Evolutionary conservation across 2,329 filamentous ascomycete genomes (phyloP).

Genomic region (Ceratocystis smalleyi): DNA sequence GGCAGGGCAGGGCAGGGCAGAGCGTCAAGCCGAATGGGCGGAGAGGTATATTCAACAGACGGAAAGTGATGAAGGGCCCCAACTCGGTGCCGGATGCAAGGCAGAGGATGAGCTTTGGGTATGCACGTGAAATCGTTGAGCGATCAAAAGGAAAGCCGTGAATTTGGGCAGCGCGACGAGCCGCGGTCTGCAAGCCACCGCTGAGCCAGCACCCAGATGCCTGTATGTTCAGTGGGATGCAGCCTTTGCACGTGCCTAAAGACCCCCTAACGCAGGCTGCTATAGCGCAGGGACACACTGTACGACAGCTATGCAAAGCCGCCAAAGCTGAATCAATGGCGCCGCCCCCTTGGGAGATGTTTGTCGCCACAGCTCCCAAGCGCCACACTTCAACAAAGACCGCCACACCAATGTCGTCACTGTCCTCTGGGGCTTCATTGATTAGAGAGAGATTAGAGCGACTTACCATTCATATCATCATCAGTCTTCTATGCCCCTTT

Average conservation of each 20-base stretch:
- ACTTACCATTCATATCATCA: background rate
- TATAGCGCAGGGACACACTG: background rate
- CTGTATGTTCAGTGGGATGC: too few relatives aligned
- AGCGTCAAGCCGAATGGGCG: background rate
- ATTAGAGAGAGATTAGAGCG: too few relatives aligned
- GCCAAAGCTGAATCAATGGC: too few relatives aligned
- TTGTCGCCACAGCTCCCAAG: background rate
- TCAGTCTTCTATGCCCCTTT: background rate
- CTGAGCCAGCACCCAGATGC: background rate
- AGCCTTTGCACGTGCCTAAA: too few relatives aligned
- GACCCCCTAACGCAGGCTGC: background rate
- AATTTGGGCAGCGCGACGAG: background rate
- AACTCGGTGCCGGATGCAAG: background rate
- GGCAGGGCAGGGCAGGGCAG: background rate
- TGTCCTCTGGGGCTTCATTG: too few relatives aligned
- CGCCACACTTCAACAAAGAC: background rate
- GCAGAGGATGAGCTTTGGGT: background rate
- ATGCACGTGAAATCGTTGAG: slow-evolving; percentile 4
- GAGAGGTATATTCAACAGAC: background rate
- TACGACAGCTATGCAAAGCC: too few relatives aligned
- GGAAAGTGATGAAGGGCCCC: background rate
- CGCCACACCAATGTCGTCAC: slow-evolving; percentile 9
- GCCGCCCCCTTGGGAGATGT: background rate
- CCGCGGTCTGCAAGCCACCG: background rate
- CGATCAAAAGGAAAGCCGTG: background rate